A percentile compares a stretch with the other conserved stretches of the same genome.
phyloP scores from a whole-genome alignment of 2,329 filamentous ascomycete genomes.

The Diaporthe caulivora region DNA sequence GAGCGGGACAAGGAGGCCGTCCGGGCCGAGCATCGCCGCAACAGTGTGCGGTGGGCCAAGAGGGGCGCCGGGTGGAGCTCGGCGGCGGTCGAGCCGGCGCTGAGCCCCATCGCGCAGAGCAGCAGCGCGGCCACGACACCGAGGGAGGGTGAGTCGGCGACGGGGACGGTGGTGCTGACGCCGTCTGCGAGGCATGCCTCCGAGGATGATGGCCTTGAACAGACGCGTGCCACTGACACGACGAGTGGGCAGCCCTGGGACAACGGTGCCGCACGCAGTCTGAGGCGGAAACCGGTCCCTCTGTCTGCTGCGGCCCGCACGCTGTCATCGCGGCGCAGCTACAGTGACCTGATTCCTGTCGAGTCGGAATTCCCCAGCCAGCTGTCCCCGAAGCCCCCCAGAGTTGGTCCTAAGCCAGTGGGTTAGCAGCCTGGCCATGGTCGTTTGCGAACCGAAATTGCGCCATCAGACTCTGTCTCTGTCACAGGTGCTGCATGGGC shows the following conservation, averaged over 20 bases:
- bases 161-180: conserved; percentile 35
- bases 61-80: conserved; percentile 64
- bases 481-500: background rate
- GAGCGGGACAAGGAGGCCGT: conserved; percentile 55
- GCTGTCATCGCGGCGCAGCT: conserved; percentile 43
- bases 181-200: conserved; percentile 31
- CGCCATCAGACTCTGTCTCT: conserved; percentile 36
- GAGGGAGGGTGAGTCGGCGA: conserved; percentile 38
- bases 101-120: conserved; percentile 62
- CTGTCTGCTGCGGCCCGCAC: background rate
- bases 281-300: conserved; percentile 24
- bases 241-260: background rate
- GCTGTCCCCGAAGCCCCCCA: conserved; percentile 46
- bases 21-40: conserved; percentile 47
- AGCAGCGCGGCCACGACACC: conserved; percentile 44
- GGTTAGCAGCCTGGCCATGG: conserved; percentile 32
- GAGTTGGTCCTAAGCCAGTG: conserved; percentile 45
- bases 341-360: conserved; percentile 55
- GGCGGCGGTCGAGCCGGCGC: conserved; percentile 59
- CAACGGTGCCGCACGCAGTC: background rate
- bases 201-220: background rate
- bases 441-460: background rate
- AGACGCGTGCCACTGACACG: background rate
- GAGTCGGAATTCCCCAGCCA: conserved; percentile 47
- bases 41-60: conserved; percentile 57